Evolutionary conservation across 73 alveolate genomes (phyloP), one percentile per base, ranked within the genome.

Genomic region (Durusdinium trenchii): DNA sequence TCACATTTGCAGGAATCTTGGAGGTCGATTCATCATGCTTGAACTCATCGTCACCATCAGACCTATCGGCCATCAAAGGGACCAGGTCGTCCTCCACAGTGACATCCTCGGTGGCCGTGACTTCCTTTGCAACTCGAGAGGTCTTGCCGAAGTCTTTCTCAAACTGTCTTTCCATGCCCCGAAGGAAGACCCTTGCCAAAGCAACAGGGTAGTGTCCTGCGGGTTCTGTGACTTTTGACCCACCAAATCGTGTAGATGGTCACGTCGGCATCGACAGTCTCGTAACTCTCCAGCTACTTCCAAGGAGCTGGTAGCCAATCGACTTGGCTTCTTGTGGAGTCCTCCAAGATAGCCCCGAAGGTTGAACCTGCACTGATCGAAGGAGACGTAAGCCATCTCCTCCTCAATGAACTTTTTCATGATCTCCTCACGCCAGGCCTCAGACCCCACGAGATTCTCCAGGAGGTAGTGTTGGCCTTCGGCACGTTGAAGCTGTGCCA

Each of bases 171-270:
- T 12, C 32, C 12, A 57, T 16, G 69, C 69, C 12, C 23, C 23
- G 69, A 57, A 76, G 61, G 38, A 76, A 43, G 57, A 42, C 42
- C 42, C 14, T 7, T 3, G 86, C 86, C 86, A 76, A 6, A 32
- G 20, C 18, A 1, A 38, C 38, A 7, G 86, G 86, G 38, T 76
- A 76, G 38, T 43, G 86, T 43, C 86, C 86, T 2, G 86, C 86
- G 16, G 86, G 61, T 14, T 60, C 9, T 1, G 86, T 76, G 42
- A 76, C 45, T 42, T 38, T 76, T 6, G 86, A 5, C 10, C 86
- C 86, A 6, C 86, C 86, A 76, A 76, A 16, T 76, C 86, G 35
- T 76, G 86, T 43, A 20, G 61, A 76, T 76, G 86, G 38, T 38
- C 26, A 2, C 86, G 61, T 46, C 23, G 32, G 67, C 90, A 79